Conservation (phyloP, 495 filamentous ascomycete genomes). For the Daldinia concentrica region DNA sequence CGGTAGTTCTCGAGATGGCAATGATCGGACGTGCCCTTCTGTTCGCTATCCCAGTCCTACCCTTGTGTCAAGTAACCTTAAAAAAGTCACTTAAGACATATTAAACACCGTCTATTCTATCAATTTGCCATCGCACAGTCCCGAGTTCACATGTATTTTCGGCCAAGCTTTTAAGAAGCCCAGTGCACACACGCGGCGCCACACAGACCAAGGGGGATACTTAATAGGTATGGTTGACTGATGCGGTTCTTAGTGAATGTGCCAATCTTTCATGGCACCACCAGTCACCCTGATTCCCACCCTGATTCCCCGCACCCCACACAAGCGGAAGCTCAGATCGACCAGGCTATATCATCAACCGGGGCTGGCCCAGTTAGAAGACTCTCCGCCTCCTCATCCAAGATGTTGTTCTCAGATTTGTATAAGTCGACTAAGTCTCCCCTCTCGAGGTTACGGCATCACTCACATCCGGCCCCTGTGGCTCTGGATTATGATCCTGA, state of each 20-base stretch:
- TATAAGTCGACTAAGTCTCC: conserved; percentile 48
- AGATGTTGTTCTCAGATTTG: conserved; percentile 50
- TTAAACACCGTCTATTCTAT: conserved; percentile 7
- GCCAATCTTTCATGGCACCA: conserved; percentile 45
- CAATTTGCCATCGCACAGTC: not conserved
- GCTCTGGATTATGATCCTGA: conserved; percentile 59
- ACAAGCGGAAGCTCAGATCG: conserved; percentile 28
- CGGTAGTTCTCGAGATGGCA: conserved; percentile 16
- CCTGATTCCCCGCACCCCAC: conserved; percentile 46
- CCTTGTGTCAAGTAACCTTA: conserved; percentile 17
- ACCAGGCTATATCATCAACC: conserved; percentile 41
- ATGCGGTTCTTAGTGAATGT: conserved; percentile 38
- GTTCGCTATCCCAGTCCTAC: conserved; percentile 11
- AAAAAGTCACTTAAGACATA: conserved; percentile 1
- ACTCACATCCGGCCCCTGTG: conserved; percentile 44
- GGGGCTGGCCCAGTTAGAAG: conserved; percentile 24
- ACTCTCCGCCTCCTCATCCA: conserved; percentile 40
- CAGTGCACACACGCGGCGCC: conserved; percentile 16
- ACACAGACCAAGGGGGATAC: conserved; percentile 11
- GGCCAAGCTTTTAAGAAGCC: conserved; percentile 15
- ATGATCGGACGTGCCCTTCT: conserved; percentile 14
- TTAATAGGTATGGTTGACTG: conserved; percentile 27
- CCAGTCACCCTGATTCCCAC: conserved; percentile 38
- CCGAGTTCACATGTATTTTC: conserved; percentile 8
- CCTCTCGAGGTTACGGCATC: conserved; percentile 52